A percentile compares a stretch with the other conserved stretches of the same genome.
Evolutionary conservation across 306 rosid species (phyloP).

Genomic region (Cucurbita pepo): DNA sequence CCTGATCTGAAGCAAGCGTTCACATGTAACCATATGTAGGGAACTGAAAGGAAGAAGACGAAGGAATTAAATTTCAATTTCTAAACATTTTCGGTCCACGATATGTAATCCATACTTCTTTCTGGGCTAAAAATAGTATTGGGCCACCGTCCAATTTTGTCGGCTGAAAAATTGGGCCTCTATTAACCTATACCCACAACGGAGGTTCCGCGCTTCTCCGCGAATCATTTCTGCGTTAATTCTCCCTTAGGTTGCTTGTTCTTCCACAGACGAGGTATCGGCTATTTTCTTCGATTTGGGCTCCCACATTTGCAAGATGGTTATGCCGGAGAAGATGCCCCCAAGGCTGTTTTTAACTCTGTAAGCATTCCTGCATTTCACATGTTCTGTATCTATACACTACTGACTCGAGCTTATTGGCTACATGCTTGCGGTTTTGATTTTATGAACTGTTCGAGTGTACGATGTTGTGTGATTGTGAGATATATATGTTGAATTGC

Average conservation of each 20-base stretch:
- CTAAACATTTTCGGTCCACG: no score
- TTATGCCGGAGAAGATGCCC: constrained; percentile 97
- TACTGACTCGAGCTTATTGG: no score
- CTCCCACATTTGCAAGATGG: constrained; percentile 96
- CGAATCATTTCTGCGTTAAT: neutral
- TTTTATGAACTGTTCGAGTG: neutral
- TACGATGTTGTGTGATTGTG: neutral
- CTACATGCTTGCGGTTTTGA: neutral
- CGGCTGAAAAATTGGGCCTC: neutral
- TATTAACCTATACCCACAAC: neutral
- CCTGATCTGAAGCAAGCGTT: no score
- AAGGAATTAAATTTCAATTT: no score
- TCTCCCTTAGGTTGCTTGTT: neutral
- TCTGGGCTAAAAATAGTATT: neutral
- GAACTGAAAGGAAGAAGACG: no score
- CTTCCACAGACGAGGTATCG: constrained; percentile 69
- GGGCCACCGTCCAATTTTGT: neutral
- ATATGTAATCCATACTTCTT: no score
- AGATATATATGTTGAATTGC: neutral
- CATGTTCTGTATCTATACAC: neutral
- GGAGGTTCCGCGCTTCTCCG: neutral
- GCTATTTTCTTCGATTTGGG: constrained; percentile 88
- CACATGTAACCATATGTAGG: no score
- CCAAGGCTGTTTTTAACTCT: constrained; percentile 93
- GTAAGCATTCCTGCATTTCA: constrained; percentile 23